A percentile compares a stretch with the other conserved stretches of the same genome.
phyloP scores from a whole-genome alignment of 163 green algal genomes.

The Smithsoniella earleae region DNA sequence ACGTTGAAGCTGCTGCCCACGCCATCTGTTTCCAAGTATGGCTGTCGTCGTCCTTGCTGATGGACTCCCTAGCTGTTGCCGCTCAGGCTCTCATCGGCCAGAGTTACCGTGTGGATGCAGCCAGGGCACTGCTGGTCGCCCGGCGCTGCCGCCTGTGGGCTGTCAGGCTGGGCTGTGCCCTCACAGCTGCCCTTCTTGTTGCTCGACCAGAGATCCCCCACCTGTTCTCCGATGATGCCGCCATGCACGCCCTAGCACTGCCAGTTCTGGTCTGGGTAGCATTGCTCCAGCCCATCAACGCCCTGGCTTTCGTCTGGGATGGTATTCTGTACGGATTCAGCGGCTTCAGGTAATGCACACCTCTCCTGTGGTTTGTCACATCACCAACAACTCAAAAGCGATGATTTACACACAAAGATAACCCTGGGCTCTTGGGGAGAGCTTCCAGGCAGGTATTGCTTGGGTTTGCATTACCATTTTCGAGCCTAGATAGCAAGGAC shows the following conservation, averaged over 20 bases:
- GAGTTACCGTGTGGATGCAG: slow-evolving; percentile 32
- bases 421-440: no score
- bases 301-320: slow-evolving; percentile 68
- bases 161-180: slow-evolving; percentile 36
- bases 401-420: no score
- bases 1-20: slow-evolving; percentile 49
- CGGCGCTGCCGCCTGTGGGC: slow-evolving; percentile 33
- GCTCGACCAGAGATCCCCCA: slow-evolving; percentile 24
- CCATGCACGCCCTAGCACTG: slow-evolving; percentile 38
- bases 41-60: slow-evolving; percentile 60
- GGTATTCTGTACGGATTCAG: slow-evolving; percentile 59
- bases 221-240: slow-evolving; percentile 50
- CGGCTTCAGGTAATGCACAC: slow-evolving; percentile 49
- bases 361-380: no score
- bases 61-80: slow-evolving; percentile 67
- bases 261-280: slow-evolving; percentile 52
- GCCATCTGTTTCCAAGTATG: slow-evolving; percentile 64
- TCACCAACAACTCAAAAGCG: no score
- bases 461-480: slow-evolving; percentile 41
- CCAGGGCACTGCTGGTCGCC: slow-evolving; percentile 32
- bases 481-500: background rate
- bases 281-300: slow-evolving; percentile 60
- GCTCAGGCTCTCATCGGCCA: slow-evolving; percentile 59
- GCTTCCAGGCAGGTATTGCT: slow-evolving; percentile 40
- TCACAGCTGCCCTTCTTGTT: slow-evolving; percentile 35